Conservation (phyloP, 805 yeast species). For the Saccharomycopsis olivae region DNA sequence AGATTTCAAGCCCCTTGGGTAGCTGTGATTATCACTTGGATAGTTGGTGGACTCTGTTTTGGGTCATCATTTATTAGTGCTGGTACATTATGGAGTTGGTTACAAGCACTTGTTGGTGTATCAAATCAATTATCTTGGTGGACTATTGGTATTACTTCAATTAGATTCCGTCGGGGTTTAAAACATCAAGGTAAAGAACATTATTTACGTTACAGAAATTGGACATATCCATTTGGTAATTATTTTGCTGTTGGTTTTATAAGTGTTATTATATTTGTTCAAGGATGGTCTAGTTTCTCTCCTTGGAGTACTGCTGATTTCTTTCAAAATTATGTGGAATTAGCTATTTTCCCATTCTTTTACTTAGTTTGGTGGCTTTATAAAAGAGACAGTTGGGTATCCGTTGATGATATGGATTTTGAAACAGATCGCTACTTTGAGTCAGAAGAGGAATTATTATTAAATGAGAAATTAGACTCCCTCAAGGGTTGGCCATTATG, state of each 20-base stretch:
- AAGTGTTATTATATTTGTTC: constrained; percentile 36
- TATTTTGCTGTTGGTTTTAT: constrained; percentile 35
- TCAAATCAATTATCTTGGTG: constrained; percentile 44
- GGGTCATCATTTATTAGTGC: constrained; percentile 48
- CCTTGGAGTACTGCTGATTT: constrained; percentile 35
- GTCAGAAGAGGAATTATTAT: constrained; percentile 36
- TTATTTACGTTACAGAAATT: constrained; percentile 32
- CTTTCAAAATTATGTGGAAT: constrained; percentile 36
- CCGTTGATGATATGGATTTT: constrained; percentile 40
- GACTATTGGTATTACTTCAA: constrained; percentile 36
- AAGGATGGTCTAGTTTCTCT: constrained; percentile 41
- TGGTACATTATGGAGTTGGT: constrained; percentile 43
- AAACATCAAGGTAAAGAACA: constrained; percentile 29
- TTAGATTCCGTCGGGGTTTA: constrained; percentile 39
- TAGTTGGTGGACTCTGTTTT: constrained; percentile 46
- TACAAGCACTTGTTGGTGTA: constrained; percentile 42
- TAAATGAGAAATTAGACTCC: constrained; percentile 28
- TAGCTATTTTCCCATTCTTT: constrained; percentile 36
- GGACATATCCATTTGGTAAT: constrained; percentile 45
- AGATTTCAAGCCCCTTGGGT: constrained; percentile 38
- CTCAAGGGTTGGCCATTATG: constrained; percentile 35
- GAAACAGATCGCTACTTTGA: constrained; percentile 40
- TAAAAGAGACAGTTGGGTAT: constrained; percentile 33
- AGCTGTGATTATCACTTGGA: constrained; percentile 40
- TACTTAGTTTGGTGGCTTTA: constrained; percentile 33